phyloP scores from a whole-genome alignment of 2,329 filamentous ascomycete genomes.

The Pyricularia sp. region DNA sequence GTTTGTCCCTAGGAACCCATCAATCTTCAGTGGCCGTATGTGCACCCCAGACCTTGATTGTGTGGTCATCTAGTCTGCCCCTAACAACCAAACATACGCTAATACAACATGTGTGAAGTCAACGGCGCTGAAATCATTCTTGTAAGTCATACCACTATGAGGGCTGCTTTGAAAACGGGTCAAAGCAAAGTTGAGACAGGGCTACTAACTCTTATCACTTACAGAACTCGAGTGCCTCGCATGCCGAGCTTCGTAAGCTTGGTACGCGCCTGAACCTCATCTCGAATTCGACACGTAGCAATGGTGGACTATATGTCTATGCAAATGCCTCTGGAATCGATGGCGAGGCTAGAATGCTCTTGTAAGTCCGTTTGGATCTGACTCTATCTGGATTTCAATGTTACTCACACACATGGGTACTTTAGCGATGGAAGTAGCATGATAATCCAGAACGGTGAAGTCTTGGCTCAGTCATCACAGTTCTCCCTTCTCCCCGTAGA shows the following conservation, averaged over 20 bases:
- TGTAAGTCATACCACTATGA: not conserved
- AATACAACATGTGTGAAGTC: not conserved
- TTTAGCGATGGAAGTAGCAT: constrained; percentile 9
- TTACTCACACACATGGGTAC: not conserved
- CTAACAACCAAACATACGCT: not conserved
- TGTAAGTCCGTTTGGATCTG: constrained; percentile 7
- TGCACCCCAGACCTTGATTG: not conserved
- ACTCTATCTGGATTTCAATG: not conserved
- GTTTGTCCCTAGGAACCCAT: constrained; percentile 16
- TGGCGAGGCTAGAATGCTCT: constrained; percentile 27
- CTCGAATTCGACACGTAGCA: constrained; percentile 49
- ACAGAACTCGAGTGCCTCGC: constrained; percentile 17
- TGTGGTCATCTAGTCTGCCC: not conserved
- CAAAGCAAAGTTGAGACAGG: not conserved
- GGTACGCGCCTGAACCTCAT: constrained; percentile 52
- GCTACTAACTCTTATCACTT: not conserved
- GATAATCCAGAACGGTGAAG: constrained; percentile 10
- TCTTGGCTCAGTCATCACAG: constrained; percentile 9
- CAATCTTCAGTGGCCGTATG: constrained; percentile 5
- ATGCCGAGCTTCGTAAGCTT: constrained; percentile 50
- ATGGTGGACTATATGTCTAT: constrained; percentile 42
- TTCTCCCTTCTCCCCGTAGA: constrained; percentile 10
- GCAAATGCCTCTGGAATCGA: constrained; percentile 20
- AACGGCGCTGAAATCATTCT: constrained; percentile 14
- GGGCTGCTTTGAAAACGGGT: not conserved